Evolutionary conservation across 208 protist species (phyloP), one percentile per base, ranked within the genome.

Genomic region (Leishmania braziliensis): DNA sequence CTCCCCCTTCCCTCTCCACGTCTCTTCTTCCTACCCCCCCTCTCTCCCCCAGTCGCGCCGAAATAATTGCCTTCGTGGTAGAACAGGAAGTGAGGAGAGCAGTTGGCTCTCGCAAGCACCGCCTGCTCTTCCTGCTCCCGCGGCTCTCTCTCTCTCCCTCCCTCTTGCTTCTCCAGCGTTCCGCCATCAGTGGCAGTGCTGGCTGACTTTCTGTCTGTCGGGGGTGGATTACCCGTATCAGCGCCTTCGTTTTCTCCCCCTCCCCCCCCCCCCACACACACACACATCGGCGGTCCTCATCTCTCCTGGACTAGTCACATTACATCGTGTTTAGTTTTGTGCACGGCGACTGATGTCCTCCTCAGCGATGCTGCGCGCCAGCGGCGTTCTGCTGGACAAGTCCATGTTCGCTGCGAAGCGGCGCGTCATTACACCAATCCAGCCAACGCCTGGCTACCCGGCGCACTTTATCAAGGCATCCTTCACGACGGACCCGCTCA

Each of bases 361-460:
- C 29, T 20, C 74, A 23, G 29, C 56, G 46, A 77, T 94, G 91
- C 72, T 88, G 81, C 79, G 85, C 10, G 82, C 51, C 50, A 89
- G 75, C 43, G 54, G 63, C 14, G 78, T 90, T 75, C 87, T 96
- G 84, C 80, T 79, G 77, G 92, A 97, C 88, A 98, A 98, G 85
- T 96, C 95, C 66, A 95, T 98, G 90, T 98, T 98, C 85, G 95
- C 95, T 72, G 95, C 93, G 53, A 97, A 97, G 86, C 93, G 95
- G 14, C 93, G 93, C 79, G 93, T 97, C 23, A 98, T 98, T 86
- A 86, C 95, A 6, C 95, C 95, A 0, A 96, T 98, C 60, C 93
- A 96, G 46, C 90, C 95, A 3, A 97, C 93, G 26, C 95, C 95
- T 3, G 89, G 88, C 86, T 96, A 87, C 78, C 92, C 93, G 14